phyloP scores from a whole-genome alignment of 805 yeast genomes.

The Metahyphopichia silvanorum region DNA sequence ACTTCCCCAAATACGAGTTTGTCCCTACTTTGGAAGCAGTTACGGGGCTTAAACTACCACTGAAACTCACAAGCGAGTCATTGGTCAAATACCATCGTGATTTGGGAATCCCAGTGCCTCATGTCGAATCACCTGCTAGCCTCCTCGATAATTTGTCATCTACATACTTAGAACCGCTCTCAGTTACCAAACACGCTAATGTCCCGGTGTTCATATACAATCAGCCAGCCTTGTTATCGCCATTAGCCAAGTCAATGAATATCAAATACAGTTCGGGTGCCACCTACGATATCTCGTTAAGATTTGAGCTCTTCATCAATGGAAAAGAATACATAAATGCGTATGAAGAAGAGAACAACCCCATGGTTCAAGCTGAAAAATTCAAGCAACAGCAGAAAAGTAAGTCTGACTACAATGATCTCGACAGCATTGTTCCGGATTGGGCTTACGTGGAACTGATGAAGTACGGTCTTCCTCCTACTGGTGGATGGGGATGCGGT shows the following conservation, averaged over 20 bases:
- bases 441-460: constrained; percentile 64
- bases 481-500: constrained; percentile 98
- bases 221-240: constrained; percentile 84
- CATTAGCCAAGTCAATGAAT: constrained; percentile 70
- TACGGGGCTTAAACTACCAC: constrained; percentile 52
- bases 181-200: constrained; percentile 23
- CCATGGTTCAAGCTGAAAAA: constrained; percentile 63
- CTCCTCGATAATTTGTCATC: constrained; percentile 64
- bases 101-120: constrained; percentile 35
- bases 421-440: constrained; percentile 71
- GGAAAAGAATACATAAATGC: constrained; percentile 88
- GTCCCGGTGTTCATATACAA: constrained; percentile 73
- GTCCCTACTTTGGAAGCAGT: constrained; percentile 56
- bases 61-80: constrained; percentile 32
- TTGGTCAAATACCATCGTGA: constrained; percentile 38
- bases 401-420: constrained; percentile 48
- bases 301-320: constrained; percentile 82
- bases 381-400: constrained; percentile 56
- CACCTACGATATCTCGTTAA: constrained; percentile 46
- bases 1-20: constrained; percentile 52
- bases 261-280: constrained; percentile 23
- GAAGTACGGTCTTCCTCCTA: constrained; percentile 96
- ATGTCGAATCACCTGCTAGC: constrained; percentile 49
- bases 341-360: constrained; percentile 94
- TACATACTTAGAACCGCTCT: constrained; percentile 60